Evolutionary conservation across 2,329 filamentous ascomycete genomes (phyloP).

Genomic region (Aspergillus ustus): DNA sequence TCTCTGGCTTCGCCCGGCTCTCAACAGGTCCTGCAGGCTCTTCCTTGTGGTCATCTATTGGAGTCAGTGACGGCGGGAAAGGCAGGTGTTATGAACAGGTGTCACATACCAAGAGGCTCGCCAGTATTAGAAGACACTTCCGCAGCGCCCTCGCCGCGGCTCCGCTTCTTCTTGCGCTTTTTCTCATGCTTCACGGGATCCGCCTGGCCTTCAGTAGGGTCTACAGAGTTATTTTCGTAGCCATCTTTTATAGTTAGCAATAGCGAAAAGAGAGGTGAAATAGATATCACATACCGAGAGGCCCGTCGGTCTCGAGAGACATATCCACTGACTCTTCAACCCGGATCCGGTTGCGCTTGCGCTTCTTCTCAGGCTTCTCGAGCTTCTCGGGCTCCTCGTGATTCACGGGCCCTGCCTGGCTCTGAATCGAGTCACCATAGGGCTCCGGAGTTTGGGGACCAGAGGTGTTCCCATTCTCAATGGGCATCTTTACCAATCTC

Average conservation of each 20-base stretch:
- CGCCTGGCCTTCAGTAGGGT: background rate
- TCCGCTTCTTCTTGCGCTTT: slow-evolving; percentile 4
- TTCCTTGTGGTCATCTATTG: background rate
- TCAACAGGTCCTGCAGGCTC: background rate
- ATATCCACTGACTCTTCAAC: no score
- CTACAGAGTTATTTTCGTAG: no score
- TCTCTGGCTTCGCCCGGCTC: background rate
- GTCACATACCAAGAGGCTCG: background rate
- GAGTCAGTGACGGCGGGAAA: background rate
- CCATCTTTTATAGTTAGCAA: no score
- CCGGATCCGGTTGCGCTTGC: no score
- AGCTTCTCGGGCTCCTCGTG: background rate
- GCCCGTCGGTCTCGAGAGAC: no score
- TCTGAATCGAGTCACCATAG: background rate
- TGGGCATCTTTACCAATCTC: background rate
- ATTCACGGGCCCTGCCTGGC: background rate
- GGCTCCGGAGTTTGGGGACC: background rate
- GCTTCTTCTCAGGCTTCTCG: no score
- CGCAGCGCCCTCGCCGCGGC: background rate
- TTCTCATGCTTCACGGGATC: background rate
- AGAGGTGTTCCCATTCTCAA: background rate
- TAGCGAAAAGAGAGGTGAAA: no score
- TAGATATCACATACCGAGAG: no score
- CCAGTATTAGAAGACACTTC: background rate
- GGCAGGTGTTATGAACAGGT: background rate